Percentiles rank a stretch among this genome's conserved stretches.
phyloP scores from a whole-genome alignment of 176 grass and related monocot species.

The Zoysia pacifica region DNA sequence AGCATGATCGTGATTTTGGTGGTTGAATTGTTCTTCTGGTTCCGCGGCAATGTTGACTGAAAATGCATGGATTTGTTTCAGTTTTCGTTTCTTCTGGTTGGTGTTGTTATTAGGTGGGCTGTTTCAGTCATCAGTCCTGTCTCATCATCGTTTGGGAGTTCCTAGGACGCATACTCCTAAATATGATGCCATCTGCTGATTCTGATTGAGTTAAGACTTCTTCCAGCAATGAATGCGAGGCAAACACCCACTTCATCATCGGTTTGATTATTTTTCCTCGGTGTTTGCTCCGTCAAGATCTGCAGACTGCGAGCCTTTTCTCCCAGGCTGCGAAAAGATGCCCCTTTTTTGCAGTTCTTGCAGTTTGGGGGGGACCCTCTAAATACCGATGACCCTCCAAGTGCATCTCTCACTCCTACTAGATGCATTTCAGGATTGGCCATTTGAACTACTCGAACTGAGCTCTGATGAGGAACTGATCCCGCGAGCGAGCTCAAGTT shows the following conservation, averaged over 20 bases:
- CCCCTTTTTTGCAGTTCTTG: background rate
- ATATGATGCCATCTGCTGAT: background rate
- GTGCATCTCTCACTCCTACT: background rate
- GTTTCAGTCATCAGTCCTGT: constrained; percentile 13
- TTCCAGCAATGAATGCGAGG: background rate
- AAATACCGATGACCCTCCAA: background rate
- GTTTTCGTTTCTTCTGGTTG: background rate
- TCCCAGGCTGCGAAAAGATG: constrained; percentile 11
- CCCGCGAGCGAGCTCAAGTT: background rate
- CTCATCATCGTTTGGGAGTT: constrained; percentile 15
- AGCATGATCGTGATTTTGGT: background rate
- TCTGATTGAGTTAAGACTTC: constrained; percentile 4
- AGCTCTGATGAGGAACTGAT: background rate
- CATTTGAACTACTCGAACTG: constrained; percentile 8
- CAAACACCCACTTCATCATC: background rate
- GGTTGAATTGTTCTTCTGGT: background rate
- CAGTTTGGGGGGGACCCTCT: background rate
- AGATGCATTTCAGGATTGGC: background rate
- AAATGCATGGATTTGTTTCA: background rate
- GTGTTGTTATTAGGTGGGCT: constrained; percentile 1
- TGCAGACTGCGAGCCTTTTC: background rate
- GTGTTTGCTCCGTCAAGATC: constrained; percentile 8
- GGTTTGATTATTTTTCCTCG: constrained; percentile 8
- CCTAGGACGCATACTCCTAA: constrained; percentile 19
- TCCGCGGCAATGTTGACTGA: background rate